phyloP scores from a whole-genome alignment of 1,284 basidiomycete genomes.

The Trichosporon inkin region DNA sequence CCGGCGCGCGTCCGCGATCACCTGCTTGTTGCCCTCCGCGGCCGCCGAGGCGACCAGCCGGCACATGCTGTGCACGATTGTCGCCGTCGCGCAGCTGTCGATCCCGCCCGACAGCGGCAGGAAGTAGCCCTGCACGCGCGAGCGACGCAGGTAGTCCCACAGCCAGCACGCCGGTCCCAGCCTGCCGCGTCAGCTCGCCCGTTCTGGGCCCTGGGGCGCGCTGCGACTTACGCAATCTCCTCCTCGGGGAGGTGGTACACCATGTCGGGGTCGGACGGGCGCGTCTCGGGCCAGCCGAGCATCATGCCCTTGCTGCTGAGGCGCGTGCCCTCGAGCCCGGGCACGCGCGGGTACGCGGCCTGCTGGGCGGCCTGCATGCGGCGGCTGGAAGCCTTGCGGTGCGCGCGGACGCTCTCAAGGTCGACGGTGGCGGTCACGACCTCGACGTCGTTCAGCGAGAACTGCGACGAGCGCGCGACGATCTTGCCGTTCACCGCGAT shows the following conservation, averaged over 20 bases:
- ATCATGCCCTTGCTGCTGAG: conserved; percentile 58
- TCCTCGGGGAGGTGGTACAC: conserved; percentile 86
- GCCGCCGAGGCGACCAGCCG: conserved; percentile 76
- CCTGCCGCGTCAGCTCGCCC: conserved; percentile 51
- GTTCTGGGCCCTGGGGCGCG: too few species aligned
- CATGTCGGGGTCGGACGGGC: conserved; percentile 57
- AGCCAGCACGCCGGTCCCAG: conserved; percentile 98
- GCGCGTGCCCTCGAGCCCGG: conserved; percentile 63
- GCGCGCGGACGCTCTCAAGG: conserved; percentile 86
- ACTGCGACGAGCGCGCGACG: conserved; percentile 92
- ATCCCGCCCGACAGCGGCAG: conserved; percentile 96
- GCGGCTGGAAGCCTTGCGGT: conserved; percentile 73
- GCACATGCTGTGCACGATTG: conserved; percentile 96
- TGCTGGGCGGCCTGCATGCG: conserved; percentile 82
- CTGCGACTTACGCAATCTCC: conserved; percentile 83
- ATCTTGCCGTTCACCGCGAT: conserved; percentile 91
- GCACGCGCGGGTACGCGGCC: conserved; percentile 67
- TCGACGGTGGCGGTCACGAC: conserved; percentile 93
- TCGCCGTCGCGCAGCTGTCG: conserved; percentile 92
- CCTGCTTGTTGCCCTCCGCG: conserved; percentile 67
- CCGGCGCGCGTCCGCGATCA: conserved; percentile 83
- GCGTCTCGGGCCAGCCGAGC: conserved; percentile 62
- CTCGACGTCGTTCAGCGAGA: conserved; percentile 91
- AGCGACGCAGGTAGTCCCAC: conserved; percentile 96
- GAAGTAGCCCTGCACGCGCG: conserved; percentile 91